Base-by-base conservation (phyloP, 2,329 filamentous ascomycete genomes). In the Hypoxylon sp. region DNA sequence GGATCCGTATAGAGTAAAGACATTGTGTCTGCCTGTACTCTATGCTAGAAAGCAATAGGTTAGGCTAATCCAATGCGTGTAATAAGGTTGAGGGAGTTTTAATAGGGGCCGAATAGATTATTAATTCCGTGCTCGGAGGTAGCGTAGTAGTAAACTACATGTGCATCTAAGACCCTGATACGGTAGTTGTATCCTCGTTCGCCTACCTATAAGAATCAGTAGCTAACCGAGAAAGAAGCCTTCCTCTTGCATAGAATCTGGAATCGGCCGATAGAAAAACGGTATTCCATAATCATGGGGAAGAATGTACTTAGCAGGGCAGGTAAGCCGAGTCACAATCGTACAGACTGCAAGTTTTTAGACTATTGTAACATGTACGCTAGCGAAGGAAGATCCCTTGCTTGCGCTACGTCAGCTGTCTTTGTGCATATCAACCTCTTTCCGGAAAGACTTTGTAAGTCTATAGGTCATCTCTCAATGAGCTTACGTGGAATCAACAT, bases 341-440 rank as follows among this genome's bases (percentile, higher is more conserved):
- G 14, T n/a, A 19, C 36, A 5, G 9, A 19, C n/a, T 17, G 19
- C 6, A n/a, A 41, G 5, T 6, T n/a, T 38, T 41, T 19, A 3
- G n/a, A 41, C 14, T 17, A 21, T 17, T 43, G 38, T 43, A 53
- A 9, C 19, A 17, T 34, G 41, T 53, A 53, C 51, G 17, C 28
- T 3, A 34, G 36, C 50, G 21, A 43, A 21, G 17, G 10, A 56
- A 57, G 51, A 30, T 51, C n/a, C 45, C 49, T 57, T 43, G 19
- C 58, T 38, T 67, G 36, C 34, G 34, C 21, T 56, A 63, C 53
- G 28, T 63, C 62, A 59, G 49, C 21, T 46, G 21, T 49, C 49
- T 57, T 17, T 9, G 50, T 50, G 51, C 51, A 59, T 17, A 52
- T 55, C 30, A 17, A 48, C 48, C 36, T 28, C 21, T 19, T 32